Evolutionary conservation across 1,284 basidiomycete species (phyloP).

Genomic region (Xanthoconium separans): DNA sequence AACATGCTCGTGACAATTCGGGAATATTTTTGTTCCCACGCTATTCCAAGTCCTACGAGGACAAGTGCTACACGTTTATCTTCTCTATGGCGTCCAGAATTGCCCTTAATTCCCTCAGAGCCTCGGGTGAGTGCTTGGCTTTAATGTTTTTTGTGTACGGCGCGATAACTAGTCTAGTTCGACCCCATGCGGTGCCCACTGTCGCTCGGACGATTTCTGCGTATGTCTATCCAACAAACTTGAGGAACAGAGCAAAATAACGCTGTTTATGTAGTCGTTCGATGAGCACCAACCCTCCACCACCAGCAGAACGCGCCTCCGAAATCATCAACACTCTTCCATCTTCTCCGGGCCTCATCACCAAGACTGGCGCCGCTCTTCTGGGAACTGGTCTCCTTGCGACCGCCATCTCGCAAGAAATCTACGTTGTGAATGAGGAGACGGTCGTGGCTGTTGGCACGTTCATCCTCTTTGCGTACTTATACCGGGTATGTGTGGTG

Average conservation of each 20-base stretch:
- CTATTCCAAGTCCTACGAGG: slow-evolving; percentile 13
- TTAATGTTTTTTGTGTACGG: neutral
- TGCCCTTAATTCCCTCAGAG: slow-evolving; percentile 61
- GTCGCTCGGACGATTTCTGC: slow-evolving; percentile 51
- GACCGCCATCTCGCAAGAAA: slow-evolving; percentile 94
- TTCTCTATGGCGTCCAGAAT: slow-evolving; percentile 67
- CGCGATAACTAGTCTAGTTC: slow-evolving; percentile 31
- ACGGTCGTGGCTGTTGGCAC: slow-evolving; percentile 82
- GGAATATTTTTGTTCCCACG: slow-evolving; percentile 44
- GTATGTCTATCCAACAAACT: slow-evolving; percentile 43
- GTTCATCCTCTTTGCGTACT: slow-evolving; percentile 83
- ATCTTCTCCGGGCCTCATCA: slow-evolving; percentile 84
- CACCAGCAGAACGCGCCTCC: slow-evolving; percentile 88
- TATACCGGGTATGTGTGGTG: slow-evolving; percentile 68
- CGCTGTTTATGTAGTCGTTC: slow-evolving; percentile 47
- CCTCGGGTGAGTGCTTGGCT: slow-evolving; percentile 46
- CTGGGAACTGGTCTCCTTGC: slow-evolving; percentile 90
- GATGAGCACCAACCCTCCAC: slow-evolving; percentile 62
- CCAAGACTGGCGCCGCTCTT: slow-evolving; percentile 92
- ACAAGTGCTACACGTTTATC: slow-evolving; percentile 24
- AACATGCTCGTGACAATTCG: slow-evolving; percentile 41
- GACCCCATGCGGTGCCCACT: slow-evolving; percentile 56
- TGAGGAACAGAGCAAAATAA: slow-evolving; percentile 14
- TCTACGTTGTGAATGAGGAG: slow-evolving; percentile 98
- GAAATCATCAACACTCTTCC: slow-evolving; percentile 93